These are phyloP conservation scores for Penicillium verhagenii DNA, from an alignment of 495 filamentous ascomycete genomes.

Conservation along the genomic window DNA sequence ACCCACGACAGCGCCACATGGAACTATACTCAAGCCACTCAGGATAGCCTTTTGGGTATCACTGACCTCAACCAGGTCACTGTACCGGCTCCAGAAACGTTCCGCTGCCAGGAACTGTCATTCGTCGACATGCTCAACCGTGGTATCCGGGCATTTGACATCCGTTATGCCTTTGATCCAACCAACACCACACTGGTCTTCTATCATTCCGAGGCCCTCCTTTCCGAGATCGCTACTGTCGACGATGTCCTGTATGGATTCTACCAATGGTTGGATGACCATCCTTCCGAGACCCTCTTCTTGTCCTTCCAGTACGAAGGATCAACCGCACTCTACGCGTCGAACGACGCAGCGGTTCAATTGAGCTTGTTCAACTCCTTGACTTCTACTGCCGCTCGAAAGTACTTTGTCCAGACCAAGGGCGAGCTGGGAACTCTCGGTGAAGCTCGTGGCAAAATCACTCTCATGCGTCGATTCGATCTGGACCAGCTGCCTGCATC, in stretches of 20 bases:
- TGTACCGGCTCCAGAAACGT: conserved; percentile 26
- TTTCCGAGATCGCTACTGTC: conserved; percentile 43
- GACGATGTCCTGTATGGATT: conserved; percentile 50
- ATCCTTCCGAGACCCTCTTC: conserved; percentile 34
- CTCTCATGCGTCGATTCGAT: conserved; percentile 41
- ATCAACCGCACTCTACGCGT: conserved; percentile 17
- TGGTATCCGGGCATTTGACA: conserved; percentile 53
- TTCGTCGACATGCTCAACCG: conserved; percentile 40
- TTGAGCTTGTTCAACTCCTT: conserved; percentile 31
- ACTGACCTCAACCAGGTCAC: conserved; percentile 37
- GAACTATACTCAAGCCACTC: conserved; percentile 50
- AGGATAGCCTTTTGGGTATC: conserved; percentile 36
- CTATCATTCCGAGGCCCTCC: conserved; percentile 48
- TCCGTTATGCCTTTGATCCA: conserved; percentile 49
- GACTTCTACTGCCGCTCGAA: conserved; percentile 30
- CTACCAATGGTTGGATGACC: conserved; percentile 44
- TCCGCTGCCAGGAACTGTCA: conserved; percentile 42
- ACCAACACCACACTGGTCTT: conserved; percentile 46
- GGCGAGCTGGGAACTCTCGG: conserved; percentile 38
- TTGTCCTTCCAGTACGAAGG: conserved; percentile 45
- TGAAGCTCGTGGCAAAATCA: conserved; percentile 42
- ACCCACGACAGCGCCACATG: conserved; percentile 55
- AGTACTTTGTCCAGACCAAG: conserved; percentile 41
- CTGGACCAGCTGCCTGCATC: conserved; percentile 29
- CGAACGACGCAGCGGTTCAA: conserved; percentile 39